These are phyloP conservation scores for Spatholobus suberectus DNA, from an alignment of 306 rosid species.

Conservation along the genomic window DNA sequence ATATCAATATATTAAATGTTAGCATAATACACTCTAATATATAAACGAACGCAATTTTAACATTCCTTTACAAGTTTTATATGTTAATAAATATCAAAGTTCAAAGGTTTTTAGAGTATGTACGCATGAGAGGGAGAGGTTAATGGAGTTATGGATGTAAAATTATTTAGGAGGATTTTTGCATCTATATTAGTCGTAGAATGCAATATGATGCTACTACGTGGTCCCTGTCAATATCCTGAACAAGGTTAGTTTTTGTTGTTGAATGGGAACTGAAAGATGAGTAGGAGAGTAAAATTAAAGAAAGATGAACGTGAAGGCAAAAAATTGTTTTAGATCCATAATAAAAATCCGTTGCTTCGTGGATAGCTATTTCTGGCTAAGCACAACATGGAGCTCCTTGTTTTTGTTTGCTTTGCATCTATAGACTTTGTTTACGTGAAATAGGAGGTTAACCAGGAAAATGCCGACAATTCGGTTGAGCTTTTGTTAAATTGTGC, in stretches of 20 bases:
- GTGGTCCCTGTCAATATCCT: not conserved
- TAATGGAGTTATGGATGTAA: not conserved
- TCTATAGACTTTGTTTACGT: not conserved
- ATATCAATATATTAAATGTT: too few species aligned
- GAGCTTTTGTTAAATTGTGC: slow-evolving; percentile 6
- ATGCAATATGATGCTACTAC: not conserved
- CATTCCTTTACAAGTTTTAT: not conserved
- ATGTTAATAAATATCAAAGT: not conserved
- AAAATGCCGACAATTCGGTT: slow-evolving; percentile 23
- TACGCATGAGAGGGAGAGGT: not conserved
- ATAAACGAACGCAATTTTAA: too few species aligned
- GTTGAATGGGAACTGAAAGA: slow-evolving; percentile 7
- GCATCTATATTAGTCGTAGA: not conserved
- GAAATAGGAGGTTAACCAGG: slow-evolving; percentile 17
- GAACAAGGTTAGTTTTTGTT: not conserved
- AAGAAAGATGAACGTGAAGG: slow-evolving; percentile 19
- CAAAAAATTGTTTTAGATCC: slow-evolving; percentile 6
- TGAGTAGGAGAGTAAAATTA: slow-evolving; percentile 7
- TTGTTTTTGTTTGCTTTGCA: not conserved
- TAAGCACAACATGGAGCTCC: slow-evolving; percentile 3
- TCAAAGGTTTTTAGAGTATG: not conserved
- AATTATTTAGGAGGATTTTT: not conserved
- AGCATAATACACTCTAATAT: too few species aligned
- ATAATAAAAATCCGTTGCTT: not conserved
- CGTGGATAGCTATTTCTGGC: not conserved